A percentile compares a stretch with the other conserved stretches of the same genome.
These are phyloP conservation scores for Penicillium vulpinum DNA, from an alignment of 2,329 filamentous ascomycete genomes.

Conservation along the genomic window DNA sequence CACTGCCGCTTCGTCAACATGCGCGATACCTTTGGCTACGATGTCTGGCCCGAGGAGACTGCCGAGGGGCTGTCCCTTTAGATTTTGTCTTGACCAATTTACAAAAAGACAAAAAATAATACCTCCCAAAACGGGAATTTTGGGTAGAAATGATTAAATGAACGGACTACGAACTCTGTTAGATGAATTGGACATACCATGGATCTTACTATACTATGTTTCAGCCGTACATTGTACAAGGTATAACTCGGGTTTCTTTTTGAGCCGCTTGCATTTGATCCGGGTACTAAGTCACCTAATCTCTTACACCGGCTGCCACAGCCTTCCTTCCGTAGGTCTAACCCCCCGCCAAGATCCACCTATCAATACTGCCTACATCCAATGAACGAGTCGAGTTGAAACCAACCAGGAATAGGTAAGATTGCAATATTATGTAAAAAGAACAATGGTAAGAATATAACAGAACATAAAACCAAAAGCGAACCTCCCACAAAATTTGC, in stretches of 20 bases:
- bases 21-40: constrained; percentile 76
- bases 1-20: constrained; percentile 76
- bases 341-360: constrained; percentile 13
- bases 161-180: constrained; percentile 14
- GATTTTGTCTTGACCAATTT: constrained; percentile 3
- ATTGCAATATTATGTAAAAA: background rate
- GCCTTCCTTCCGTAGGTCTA: background rate
- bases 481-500: background rate
- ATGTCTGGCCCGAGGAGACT: constrained; percentile 65
- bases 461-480: background rate
- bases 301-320: constrained; percentile 4
- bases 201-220: background rate
- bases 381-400: constrained; percentile 1
- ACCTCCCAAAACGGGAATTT: constrained; percentile 1
- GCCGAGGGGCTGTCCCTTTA: constrained; percentile 36
- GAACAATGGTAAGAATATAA: background rate
- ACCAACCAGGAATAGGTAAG: background rate
- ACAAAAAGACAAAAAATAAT: constrained; percentile 7
- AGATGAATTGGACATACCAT: constrained; percentile 21
- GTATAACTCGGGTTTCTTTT: background rate
- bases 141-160: constrained; percentile 14
- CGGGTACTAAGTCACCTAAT: background rate
- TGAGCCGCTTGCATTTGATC: background rate
- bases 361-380: background rate
- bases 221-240: background rate